Percentiles rank a stretch among this genome's conserved stretches.
Conservation (phyloP, 1,284 basidiomycete species). For the Wolfiporia cocos region DNA sequence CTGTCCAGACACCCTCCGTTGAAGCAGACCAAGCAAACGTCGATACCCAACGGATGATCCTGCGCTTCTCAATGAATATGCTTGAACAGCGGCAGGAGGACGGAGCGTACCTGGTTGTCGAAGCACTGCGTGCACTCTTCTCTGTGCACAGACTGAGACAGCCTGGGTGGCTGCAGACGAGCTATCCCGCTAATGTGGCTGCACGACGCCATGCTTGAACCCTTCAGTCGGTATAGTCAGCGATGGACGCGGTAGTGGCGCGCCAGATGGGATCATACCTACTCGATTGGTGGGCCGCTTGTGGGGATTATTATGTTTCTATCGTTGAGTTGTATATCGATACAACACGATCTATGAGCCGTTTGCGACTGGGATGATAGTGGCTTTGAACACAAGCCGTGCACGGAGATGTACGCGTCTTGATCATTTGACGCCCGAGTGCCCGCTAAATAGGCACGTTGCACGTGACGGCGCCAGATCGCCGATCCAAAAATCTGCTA, state of each 20-base stretch:
- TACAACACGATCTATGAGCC: no score
- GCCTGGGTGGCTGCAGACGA: conserved; percentile 32
- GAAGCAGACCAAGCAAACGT: conserved; percentile 92
- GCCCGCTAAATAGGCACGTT: conserved; percentile 1
- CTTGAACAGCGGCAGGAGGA: background rate
- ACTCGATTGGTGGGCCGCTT: no score
- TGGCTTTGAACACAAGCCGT: background rate
- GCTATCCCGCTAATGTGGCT: conserved; percentile 32
- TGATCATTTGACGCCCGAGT: background rate
- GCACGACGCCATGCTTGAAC: conserved; percentile 16
- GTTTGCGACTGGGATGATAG: no score
- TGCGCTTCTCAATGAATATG: conserved; percentile 24
- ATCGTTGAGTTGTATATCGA: no score
- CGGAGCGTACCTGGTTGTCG: conserved; percentile 72
- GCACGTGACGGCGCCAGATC: conserved; percentile 1
- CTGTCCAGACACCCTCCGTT: conserved; percentile 80
- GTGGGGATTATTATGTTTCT: no score
- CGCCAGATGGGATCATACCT: no score
- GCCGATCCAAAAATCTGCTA: conserved; percentile 3
- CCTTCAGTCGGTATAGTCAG: no score
- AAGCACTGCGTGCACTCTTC: conserved; percentile 97
- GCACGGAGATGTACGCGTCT: background rate
- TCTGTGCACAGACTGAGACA: conserved; percentile 61
- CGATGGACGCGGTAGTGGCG: no score
- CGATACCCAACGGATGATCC: conserved; percentile 74